phyloP scores from a whole-genome alignment of 257 asterid genomes.

The Nicotiana undulata region DNA sequence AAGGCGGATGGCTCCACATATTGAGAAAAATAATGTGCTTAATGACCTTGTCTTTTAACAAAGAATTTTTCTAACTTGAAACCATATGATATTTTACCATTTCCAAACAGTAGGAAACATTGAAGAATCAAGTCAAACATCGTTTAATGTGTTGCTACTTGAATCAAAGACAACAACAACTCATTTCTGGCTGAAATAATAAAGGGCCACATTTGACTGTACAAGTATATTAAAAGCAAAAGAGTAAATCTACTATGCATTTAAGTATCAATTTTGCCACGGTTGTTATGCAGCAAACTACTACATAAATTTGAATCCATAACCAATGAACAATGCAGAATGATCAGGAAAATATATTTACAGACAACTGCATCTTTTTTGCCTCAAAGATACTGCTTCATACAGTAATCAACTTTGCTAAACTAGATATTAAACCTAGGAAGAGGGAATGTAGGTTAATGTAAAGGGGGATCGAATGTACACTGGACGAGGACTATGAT shows the following conservation, averaged over 20 bases:
- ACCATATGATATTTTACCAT: not conserved
- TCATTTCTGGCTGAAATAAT: not conserved
- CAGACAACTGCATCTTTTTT: slow-evolving; percentile 1
- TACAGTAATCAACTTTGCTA: not conserved
- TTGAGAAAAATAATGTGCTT: not conserved
- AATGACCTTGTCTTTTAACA: not conserved
- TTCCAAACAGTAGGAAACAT: not conserved
- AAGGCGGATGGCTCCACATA: not conserved
- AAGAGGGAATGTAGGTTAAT: not conserved
- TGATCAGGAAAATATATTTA: slow-evolving; percentile 1
- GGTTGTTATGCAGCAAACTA: not conserved
- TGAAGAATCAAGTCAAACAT: slow-evolving; percentile 8
- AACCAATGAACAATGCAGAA: not conserved
- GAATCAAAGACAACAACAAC: not conserved
- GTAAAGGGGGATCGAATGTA: slow-evolving; percentile 1
- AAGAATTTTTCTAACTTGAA: too few relatives aligned
- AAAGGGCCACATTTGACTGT: not conserved
- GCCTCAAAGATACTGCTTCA: not conserved
- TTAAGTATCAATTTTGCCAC: not conserved
- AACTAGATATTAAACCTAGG: slow-evolving; percentile 2
- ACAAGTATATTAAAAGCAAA: not conserved
- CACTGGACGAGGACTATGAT: not conserved
- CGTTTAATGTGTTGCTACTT: not conserved
- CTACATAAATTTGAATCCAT: not conserved
- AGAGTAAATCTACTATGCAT: not conserved